Evolutionary conservation across 2,329 filamentous ascomycete genomes (phyloP), one percentile per base, ranked within the genome.

Genomic region (Apiospora phragmitis): DNA sequence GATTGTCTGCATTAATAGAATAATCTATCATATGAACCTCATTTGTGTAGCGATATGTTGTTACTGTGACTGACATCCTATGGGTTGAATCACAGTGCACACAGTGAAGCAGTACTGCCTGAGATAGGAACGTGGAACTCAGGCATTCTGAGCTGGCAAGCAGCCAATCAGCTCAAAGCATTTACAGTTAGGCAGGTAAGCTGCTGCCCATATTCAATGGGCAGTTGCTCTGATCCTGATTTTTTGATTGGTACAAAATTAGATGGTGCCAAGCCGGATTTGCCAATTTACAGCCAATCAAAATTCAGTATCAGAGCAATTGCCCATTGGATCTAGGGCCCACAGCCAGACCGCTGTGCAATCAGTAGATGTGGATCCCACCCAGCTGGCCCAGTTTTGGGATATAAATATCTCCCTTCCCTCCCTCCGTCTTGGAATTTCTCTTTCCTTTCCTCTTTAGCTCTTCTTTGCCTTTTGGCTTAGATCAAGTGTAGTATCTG

Each of bases 401-500:
- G 18, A 8, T 62, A 62, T 35, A 38, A 38, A 38, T 1, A 4
- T 9, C 8, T 3, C 16, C 11, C 9, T 12, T 32, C 55, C 55
- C 26, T 62, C 55, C 32, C 55, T 38, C 29, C 18, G 5, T 38
- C 32, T 62, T 35, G 47, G 47, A 38, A 38, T 62, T 67, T 26
- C 55, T 42, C 65, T 69, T 32, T 35, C 73, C 76, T 55, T 73
- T 29, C 68, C 42, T 70, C 69, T 74, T 82, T 80, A 77, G 69
- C 69, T 75, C 75, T 76, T 80, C 79, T 80, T 85, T 83, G 85
- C 85, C 85, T 84, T 82, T 70, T 70, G 65, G 69, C 69, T 69
- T 68, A 94, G 92, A 94, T 94, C 92, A 94, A 93, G 91, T 94
- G 91, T 94, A 94, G 92, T 94, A 94, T 93, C 92, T 94, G 92